Percentiles rank a stretch among this genome's conserved stretches.
Conservation (phyloP, 1,139 yeast species). For the Geotrichum australiense region DNA sequence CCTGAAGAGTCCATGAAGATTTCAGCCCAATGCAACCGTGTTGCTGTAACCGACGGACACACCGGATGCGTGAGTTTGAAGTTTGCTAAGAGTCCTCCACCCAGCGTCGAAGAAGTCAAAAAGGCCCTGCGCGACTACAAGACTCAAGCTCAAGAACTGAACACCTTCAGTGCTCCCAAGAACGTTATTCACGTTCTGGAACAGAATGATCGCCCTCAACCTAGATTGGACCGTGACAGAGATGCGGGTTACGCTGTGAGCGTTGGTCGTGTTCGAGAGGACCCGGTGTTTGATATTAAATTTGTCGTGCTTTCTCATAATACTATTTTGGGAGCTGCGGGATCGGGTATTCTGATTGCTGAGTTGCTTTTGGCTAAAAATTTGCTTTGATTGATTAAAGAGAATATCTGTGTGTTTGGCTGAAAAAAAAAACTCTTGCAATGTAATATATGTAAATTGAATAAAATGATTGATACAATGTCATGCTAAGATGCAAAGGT, state of each 20-base stretch:
- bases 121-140: constrained; percentile 60
- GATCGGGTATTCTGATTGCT: constrained; percentile 96
- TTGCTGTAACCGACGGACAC: constrained; percentile 96
- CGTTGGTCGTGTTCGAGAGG: constrained; percentile 91
- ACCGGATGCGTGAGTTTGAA: constrained; percentile 88
- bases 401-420: too few species aligned
- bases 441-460: too few species aligned
- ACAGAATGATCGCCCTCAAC: constrained; percentile 93
- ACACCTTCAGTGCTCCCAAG: constrained; percentile 89
- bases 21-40: constrained; percentile 95
- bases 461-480: too few species aligned
- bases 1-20: constrained; percentile 70
- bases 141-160: constrained; percentile 74
- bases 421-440: too few species aligned
- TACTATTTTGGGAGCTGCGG: constrained; percentile 98
- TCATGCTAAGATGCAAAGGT: too few species aligned
- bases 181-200: constrained; percentile 87
- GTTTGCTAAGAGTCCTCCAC: constrained; percentile 77
- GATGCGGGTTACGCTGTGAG: constrained; percentile 92
- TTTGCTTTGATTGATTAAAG: constrained; percentile 44
- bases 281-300: constrained; percentile 86
- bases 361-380: constrained; percentile 77
- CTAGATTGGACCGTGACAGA: constrained; percentile 93
- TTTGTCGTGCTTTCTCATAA: constrained; percentile 96
- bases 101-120: constrained; percentile 75